phyloP scores from a whole-genome alignment of 192 early-diverging fungal species.

The Backusella macrospora region DNA sequence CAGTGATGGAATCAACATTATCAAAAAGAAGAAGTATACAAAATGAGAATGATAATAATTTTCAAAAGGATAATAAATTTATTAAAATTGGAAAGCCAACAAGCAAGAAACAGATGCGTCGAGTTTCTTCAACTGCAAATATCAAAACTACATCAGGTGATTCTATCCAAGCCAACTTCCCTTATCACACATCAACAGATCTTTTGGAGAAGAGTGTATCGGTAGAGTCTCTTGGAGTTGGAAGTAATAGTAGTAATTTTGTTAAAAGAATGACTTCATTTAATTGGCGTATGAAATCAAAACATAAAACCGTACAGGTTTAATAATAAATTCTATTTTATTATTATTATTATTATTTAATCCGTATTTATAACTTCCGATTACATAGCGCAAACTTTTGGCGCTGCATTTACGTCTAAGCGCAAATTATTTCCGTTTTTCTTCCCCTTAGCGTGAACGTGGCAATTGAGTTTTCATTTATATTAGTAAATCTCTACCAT shows the following conservation, averaged over 20 bases:
- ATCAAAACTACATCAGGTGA: neutral
- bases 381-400: too few species aligned
- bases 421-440: too few species aligned
- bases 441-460: too few species aligned
- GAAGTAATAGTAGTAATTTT: conserved; percentile 3
- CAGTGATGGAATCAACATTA: conserved; percentile 19
- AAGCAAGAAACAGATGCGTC: neutral
- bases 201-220: neutral
- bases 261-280: conserved; percentile 21
- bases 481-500: too few species aligned
- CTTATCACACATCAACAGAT: conserved; percentile 6
- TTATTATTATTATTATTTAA: too few species aligned
- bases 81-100: conserved; percentile 18
- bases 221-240: neutral
- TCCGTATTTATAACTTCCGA: too few species aligned
- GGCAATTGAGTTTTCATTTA: too few species aligned
- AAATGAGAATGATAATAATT: neutral
- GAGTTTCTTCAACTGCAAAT: neutral
- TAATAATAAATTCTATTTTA: too few species aligned
- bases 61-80: neutral
- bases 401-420: too few species aligned
- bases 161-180: neutral
- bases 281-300: conserved; percentile 21
- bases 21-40: conserved; percentile 11
- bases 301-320: neutral